A percentile compares a stretch with the other conserved stretches of the same genome.
Evolutionary conservation across 306 rosid species (phyloP).

Genomic region (Inga laurina): DNA sequence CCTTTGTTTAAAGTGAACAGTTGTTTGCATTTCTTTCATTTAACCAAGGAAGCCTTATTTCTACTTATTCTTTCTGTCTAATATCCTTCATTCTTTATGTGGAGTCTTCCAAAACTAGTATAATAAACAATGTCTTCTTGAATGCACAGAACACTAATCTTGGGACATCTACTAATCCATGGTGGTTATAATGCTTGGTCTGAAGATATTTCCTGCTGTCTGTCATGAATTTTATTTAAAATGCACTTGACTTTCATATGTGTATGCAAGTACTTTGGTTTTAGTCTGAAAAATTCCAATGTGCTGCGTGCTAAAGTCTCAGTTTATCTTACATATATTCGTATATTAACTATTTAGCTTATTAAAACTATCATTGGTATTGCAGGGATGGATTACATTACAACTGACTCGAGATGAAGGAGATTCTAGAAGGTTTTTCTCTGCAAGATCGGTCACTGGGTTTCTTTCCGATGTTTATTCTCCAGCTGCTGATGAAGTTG

Average conservation of each 20-base stretch:
- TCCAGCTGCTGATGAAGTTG: constrained; percentile 92
- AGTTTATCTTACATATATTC: neutral
- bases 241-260: neutral
- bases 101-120: neutral
- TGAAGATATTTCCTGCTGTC: constrained; percentile 17
- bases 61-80: neutral
- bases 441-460: constrained; percentile 95
- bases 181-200: constrained; percentile 6
- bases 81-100: neutral
- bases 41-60: neutral
- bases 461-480: constrained; percentile 89
- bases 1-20: neutral
- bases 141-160: constrained; percentile 18
- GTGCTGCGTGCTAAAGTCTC: constrained; percentile 13
- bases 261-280: neutral
- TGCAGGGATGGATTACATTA: constrained; percentile 94
- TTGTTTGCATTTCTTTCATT: neutral
- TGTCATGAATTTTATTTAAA: neutral
- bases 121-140: constrained; percentile 11
- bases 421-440: constrained; percentile 67
- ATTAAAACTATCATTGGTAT: constrained; percentile 32
- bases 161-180: neutral
- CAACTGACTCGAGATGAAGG: constrained; percentile 77
- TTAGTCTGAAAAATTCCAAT: neutral
- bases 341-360: constrained; percentile 25